Percentiles rank a stretch among this genome's conserved stretches.
Conservation (phyloP, 345 rosid genomes). For the Hypericum perforatum region DNA sequence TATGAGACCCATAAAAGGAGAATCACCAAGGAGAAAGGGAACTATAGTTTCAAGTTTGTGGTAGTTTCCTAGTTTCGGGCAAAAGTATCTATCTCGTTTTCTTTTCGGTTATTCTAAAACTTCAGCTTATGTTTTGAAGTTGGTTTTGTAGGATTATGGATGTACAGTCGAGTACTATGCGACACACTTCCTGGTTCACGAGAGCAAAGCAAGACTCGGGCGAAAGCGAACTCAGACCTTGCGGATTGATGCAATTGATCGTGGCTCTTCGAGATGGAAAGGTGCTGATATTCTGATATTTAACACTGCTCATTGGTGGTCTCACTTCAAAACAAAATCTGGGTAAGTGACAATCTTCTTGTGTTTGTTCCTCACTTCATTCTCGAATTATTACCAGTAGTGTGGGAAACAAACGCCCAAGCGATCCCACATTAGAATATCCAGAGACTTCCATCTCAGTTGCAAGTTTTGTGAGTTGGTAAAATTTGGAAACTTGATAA, state of each 20-base stretch:
- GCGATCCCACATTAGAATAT: too few species aligned
- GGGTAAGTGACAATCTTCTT: slow-evolving; percentile 45
- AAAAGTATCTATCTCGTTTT: not conserved
- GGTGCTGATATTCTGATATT: slow-evolving; percentile 82
- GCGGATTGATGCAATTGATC: slow-evolving; percentile 80
- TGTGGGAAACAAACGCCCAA: too few species aligned
- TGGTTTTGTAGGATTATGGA: slow-evolving; percentile 56
- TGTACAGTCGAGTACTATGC: slow-evolving; percentile 84
- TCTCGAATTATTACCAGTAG: too few species aligned
- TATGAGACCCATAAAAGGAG: slow-evolving; percentile 72
- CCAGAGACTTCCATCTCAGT: too few species aligned
- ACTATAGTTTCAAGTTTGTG: slow-evolving; percentile 76
- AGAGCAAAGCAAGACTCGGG: slow-evolving; percentile 71
- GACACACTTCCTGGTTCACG: slow-evolving; percentile 78
- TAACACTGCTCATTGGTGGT: slow-evolving; percentile 99
- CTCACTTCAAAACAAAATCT: slow-evolving; percentile 84
- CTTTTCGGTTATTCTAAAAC: not conserved
- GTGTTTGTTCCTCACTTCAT: too few species aligned
- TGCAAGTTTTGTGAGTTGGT: too few species aligned
- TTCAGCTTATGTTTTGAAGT: slow-evolving; percentile 2
- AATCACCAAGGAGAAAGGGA: slow-evolving; percentile 80
- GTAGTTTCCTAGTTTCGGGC: slow-evolving; percentile 25
- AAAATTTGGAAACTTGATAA: slow-evolving; percentile 1
- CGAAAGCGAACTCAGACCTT: slow-evolving; percentile 58
- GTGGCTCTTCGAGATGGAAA: slow-evolving; percentile 82